These are phyloP conservation scores for Tetraselmis striata DNA, from an alignment of 139 green algal genomes.

Conservation along the genomic window DNA sequence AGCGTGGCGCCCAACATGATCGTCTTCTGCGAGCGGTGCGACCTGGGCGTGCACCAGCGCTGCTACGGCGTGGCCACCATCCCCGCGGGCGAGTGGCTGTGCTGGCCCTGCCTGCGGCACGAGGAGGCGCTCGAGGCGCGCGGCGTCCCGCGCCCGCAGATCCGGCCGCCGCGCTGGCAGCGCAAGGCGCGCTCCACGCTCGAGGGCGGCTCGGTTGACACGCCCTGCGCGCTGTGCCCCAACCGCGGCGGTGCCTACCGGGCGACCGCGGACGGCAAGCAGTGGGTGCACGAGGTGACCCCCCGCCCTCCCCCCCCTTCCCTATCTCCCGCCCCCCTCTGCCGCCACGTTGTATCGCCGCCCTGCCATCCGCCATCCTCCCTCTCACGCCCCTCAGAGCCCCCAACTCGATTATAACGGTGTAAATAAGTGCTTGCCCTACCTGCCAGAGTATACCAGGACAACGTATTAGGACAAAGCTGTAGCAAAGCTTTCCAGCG, in stretches of 20 bases:
- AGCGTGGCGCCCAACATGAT: conserved; percentile 74
- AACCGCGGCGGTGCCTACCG: conserved; percentile 78
- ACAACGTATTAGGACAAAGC: too few relatives aligned
- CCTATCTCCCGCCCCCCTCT: too few relatives aligned
- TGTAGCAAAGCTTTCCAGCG: too few relatives aligned
- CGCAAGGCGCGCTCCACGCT: conserved; percentile 21
- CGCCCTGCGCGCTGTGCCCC: conserved; percentile 72
- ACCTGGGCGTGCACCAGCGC: conserved; percentile 82
- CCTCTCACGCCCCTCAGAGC: too few relatives aligned
- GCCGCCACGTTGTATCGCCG: too few relatives aligned
- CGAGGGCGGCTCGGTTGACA: conserved; percentile 47
- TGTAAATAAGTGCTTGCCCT: too few relatives aligned
- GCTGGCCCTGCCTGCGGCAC: conserved; percentile 73
- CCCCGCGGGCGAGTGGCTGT: conserved; percentile 78
- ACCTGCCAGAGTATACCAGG: too few relatives aligned
- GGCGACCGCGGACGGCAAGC: conserved; percentile 21
- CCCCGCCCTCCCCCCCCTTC: too few relatives aligned
- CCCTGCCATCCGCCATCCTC: too few relatives aligned
- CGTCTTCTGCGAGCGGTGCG: conserved; percentile 88
- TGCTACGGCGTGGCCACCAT: conserved; percentile 73
- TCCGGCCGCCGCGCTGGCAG: conserved; percentile 65
- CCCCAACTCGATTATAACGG: too few relatives aligned
- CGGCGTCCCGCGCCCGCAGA: conserved; percentile 41
- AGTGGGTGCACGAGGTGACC: conserved; percentile 66
- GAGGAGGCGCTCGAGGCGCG: conserved; percentile 44